Base-by-base conservation (phyloP, 106 monocot genomes). In the Dactylorhiza incarnata region DNA sequence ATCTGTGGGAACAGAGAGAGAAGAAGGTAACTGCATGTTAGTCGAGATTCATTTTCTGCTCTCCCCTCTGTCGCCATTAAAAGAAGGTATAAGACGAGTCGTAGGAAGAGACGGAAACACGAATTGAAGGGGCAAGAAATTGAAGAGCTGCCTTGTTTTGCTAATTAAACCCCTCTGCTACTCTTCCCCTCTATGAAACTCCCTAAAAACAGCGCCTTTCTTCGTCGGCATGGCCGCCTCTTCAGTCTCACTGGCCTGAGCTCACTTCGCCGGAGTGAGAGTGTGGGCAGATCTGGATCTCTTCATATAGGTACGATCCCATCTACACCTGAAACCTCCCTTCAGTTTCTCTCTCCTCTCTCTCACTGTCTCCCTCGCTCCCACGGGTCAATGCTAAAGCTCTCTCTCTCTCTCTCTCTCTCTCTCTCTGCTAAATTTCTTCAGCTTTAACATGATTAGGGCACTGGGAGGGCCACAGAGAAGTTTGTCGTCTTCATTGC, bases 351-450 rank as follows among this genome's bases (percentile, higher is more conserved):
- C n/a, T 12, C 22, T 62, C 11, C 23, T 11, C 11, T 10, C 22
- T 66, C 29, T 37, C 37, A n/a, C 26, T 65, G 9, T 12, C 65
- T 5, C 15, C 9, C 65, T 10, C 65, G 10, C 65, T 19, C 56
- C 56, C 65, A 26, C 14, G 66, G 29, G 66, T 66, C 66, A 66
- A 66, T 66, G 66, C 66, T 11, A 14, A 37, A 9, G 9, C 29
- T 37, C 12, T 37, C 6, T 7, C 37, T 4, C 66, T 10, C 52
- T n/a, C 65, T 16, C 29, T 16, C 62, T 25, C 62, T 63, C 24
- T 63, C 62, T 26, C 65, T 23, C 66, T 66, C 66, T 59, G 58
- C 58, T 59, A 20, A 22, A 59, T 59, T 59, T 8, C 58, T 59
- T 59, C 22, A 59, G 58, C 66, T 37, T 37, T 12, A 59, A 24